Evolutionary conservation across 306 rosid genomes (phyloP), one percentile per base, ranked within the genome.

Genomic region (Citrullus mucosospermus): DNA sequence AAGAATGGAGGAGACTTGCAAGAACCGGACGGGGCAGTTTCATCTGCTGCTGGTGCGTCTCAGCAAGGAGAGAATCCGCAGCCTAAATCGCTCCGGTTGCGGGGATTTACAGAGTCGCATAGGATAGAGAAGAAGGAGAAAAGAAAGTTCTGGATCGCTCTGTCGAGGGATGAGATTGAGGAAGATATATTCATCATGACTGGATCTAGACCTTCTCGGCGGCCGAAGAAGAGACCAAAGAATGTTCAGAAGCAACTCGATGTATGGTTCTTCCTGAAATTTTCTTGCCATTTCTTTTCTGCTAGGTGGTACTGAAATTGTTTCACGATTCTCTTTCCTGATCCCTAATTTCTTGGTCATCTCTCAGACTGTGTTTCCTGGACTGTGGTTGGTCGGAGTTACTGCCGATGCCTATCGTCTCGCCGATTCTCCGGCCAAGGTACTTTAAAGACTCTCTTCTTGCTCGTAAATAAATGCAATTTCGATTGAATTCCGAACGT

Each of bases 111-210:
- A 13, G 83, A 85, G 73, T 84, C 83, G 63, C 89, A 78, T 69
- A 85, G 88, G 34, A 12, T 71, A 54, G 96, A 95, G 84, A 93
- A 81, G 88, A 90, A 90, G 87, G 91, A 86, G 86, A 95, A 95
- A 87, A 91, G 91, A 85, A 92, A 83, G 83, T 88, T 95, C 85
- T 95, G 97, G 99, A 91, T 95, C 86, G 98, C 97, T 32, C 89
- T 95, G 54, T 92, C 98, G 0, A 88, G 80, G 77, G 99, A 92
- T 32, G 99, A 95, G 87, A 95, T 95, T 87, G 98, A 95, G 78
- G 98, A 95, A 61, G 98, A 95, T 84, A 79, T 95, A 32, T 95
- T 92, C 79, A 76, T 88, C 53, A 92, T 95, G 93, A 95, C 97
- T 28, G 99, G 98, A 66, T 92, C 97, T 38, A 84, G 98, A 59